Conservation (phyloP, 2,329 filamentous ascomycete species). For the Aspergillus caelatus region DNA sequence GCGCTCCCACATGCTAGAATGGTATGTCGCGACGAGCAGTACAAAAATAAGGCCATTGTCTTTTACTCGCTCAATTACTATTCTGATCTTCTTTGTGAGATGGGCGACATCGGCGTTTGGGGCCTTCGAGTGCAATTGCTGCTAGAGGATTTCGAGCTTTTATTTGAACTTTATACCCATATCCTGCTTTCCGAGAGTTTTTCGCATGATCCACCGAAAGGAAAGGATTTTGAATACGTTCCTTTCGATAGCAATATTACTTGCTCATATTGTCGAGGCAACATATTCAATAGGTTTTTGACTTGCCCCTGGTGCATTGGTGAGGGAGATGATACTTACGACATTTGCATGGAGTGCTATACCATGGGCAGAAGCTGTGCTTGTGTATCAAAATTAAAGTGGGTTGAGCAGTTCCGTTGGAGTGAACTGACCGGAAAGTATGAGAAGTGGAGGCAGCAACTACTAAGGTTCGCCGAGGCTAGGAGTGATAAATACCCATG, state of each 20-base stretch:
- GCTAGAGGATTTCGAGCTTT: conserved; percentile 77
- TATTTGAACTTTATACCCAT: conserved; percentile 77
- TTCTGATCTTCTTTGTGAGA: conserved; percentile 58
- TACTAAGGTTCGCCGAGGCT: conserved; percentile 72
- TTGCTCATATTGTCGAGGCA: conserved; percentile 92
- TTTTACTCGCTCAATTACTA: conserved; percentile 88
- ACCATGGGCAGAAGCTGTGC: conserved; percentile 93
- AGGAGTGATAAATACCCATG: conserved; percentile 62
- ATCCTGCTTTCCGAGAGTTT: conserved; percentile 88
- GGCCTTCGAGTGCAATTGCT: conserved; percentile 67
- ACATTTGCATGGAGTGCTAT: conserved; percentile 98
- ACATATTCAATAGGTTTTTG: conserved; percentile 96
- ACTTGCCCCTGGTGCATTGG: conserved; percentile 85
- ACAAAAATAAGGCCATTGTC: conserved; percentile 96
- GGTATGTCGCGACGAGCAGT: conserved; percentile 96
- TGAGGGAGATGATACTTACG: conserved; percentile 82
- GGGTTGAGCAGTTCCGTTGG: conserved; percentile 95
- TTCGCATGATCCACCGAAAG: conserved; percentile 61
- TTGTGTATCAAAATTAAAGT: conserved; percentile 81
- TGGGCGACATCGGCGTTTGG: conserved; percentile 53
- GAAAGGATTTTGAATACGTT: conserved; percentile 73
- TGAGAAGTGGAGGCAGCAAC: conserved; percentile 77
- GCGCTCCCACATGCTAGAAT: conserved; percentile 85
- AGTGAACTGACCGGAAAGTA: conserved; percentile 74
- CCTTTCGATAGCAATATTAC: conserved; percentile 89